These are phyloP conservation scores for Sungouiella thailandica DNA, from an alignment of 805 yeast genomes.

Conservation along the genomic window DNA sequence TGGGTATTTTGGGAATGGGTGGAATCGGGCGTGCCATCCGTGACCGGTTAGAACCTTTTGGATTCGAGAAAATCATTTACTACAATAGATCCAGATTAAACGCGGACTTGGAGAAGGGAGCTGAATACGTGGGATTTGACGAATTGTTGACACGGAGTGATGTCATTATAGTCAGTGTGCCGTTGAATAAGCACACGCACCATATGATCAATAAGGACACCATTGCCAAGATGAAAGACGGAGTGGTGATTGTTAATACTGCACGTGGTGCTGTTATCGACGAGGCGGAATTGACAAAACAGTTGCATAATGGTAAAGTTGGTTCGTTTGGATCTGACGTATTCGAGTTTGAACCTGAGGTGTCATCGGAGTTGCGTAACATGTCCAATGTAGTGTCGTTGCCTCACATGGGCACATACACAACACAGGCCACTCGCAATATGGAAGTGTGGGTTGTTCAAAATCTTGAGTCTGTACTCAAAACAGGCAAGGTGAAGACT, in stretches of 20 bases:
- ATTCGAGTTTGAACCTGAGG: conserved; percentile 69
- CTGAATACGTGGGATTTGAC: conserved; percentile 69
- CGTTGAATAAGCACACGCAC: conserved; percentile 65
- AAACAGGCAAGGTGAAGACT: conserved; percentile 63
- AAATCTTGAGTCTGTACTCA: conserved; percentile 56
- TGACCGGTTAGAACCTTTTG: conserved; percentile 69
- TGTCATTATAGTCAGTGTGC: conserved; percentile 69
- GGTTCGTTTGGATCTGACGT: conserved; percentile 72
- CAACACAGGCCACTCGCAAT: conserved; percentile 64
- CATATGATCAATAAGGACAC: conserved; percentile 62
- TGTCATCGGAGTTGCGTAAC: conserved; percentile 54
- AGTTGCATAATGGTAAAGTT: conserved; percentile 59
- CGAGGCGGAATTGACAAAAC: conserved; percentile 52
- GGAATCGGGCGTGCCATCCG: conserved; percentile 84
- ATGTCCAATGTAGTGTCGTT: conserved; percentile 68
- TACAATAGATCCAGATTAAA: conserved; percentile 61
- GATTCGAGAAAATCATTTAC: conserved; percentile 65
- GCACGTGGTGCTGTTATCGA: conserved; percentile 85
- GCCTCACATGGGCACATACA: conserved; percentile 88
- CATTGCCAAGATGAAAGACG: conserved; percentile 68
- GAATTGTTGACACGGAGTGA: conserved; percentile 62
- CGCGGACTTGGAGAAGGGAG: conserved; percentile 60
- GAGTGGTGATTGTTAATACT: conserved; percentile 74
- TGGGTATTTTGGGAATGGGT: conserved; percentile 85
- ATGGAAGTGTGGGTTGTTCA: conserved; percentile 79